A percentile compares a stretch with the other conserved stretches of the same genome.
These are phyloP conservation scores for Melianthus villosus DNA, from an alignment of 441 rosid species.

Conservation along the genomic window DNA sequence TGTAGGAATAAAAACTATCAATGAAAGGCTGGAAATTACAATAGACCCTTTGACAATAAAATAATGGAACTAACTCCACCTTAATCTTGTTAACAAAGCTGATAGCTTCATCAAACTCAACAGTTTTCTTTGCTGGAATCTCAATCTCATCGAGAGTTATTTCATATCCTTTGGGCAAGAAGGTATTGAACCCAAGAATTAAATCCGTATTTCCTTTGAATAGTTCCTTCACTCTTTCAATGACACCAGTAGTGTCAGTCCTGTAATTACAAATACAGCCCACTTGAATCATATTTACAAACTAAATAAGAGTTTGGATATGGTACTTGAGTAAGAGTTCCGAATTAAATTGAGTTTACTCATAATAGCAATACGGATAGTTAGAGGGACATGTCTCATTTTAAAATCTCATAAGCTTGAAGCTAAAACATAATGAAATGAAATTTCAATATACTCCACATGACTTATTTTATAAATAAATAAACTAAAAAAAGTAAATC, in stretches of 20 bases:
- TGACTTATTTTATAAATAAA: too few relatives aligned
- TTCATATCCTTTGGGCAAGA: slow-evolving; percentile 92
- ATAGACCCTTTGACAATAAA: slow-evolving; percentile 2
- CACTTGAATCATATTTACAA: too few relatives aligned
- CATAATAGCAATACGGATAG: too few relatives aligned
- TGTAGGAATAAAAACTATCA: slow-evolving; percentile 23
- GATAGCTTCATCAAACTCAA: slow-evolving; percentile 95
- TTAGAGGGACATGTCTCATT: too few relatives aligned
- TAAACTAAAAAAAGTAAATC: too few relatives aligned
- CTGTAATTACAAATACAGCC: too few relatives aligned
- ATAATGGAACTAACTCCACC: slow-evolving; percentile 34
- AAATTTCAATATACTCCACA: too few relatives aligned
- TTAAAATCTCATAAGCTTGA: too few relatives aligned
- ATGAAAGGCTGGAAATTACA: slow-evolving; percentile 1
- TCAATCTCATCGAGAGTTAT: slow-evolving; percentile 78
- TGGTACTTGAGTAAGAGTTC: too few relatives aligned
- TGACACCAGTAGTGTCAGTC: slow-evolving; percentile 86
- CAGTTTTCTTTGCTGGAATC: slow-evolving; percentile 72
- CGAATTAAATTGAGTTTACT: too few relatives aligned
- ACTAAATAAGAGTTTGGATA: too few relatives aligned
- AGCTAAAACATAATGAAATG: too few relatives aligned
- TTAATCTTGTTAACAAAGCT: slow-evolving; percentile 94
- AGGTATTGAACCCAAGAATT: slow-evolving; percentile 92
- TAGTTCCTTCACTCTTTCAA: slow-evolving; percentile 78
- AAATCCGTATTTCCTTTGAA: slow-evolving; percentile 78